phyloP scores from a whole-genome alignment of 768 basidiomycete genomes.

The Collybiopsis luxurians region DNA sequence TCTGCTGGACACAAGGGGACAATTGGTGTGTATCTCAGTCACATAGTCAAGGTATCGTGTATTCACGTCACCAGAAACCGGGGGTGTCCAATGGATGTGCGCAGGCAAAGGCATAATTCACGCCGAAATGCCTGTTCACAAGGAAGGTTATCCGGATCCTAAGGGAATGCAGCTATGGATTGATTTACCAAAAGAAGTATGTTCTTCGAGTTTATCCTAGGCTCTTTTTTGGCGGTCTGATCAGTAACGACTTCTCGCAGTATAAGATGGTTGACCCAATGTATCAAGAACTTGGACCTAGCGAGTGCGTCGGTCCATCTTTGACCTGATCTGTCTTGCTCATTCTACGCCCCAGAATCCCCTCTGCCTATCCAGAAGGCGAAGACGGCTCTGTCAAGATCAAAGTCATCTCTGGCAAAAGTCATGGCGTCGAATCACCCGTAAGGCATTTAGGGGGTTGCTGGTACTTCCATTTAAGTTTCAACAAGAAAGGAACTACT shows the following conservation, averaged over 20 bases:
- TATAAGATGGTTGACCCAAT: constrained; percentile 84
- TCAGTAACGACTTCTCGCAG: constrained; percentile 32
- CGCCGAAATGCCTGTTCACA: constrained; percentile 87
- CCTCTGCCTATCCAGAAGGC: constrained; percentile 70
- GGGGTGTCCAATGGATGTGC: constrained; percentile 96
- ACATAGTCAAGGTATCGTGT: neutral
- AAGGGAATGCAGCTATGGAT: constrained; percentile 88
- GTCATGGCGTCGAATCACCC: constrained; percentile 82
- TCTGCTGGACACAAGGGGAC: constrained; percentile 82
- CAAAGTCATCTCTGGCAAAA: constrained; percentile 87
- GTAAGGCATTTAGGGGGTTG: constrained; percentile 91
- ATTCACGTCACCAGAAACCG: constrained; percentile 41
- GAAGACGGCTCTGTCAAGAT: constrained; percentile 64
- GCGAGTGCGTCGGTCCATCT: constrained; percentile 39
- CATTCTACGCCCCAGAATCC: constrained; percentile 46
- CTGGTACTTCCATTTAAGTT: constrained; percentile 85
- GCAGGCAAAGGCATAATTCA: constrained; percentile 80
- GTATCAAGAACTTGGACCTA: constrained; percentile 78
- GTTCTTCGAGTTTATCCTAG: constrained; percentile 11
- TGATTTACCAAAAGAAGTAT: constrained; percentile 69
- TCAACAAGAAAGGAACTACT: constrained; percentile 48
- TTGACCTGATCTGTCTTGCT: neutral
- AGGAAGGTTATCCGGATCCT: constrained; percentile 62
- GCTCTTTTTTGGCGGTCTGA: constrained; percentile 18
- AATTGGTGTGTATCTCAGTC: constrained; percentile 36